Base-by-base conservation (phyloP, 1,284 basidiomycete genomes). In the Clitocybe nebularis region DNA sequence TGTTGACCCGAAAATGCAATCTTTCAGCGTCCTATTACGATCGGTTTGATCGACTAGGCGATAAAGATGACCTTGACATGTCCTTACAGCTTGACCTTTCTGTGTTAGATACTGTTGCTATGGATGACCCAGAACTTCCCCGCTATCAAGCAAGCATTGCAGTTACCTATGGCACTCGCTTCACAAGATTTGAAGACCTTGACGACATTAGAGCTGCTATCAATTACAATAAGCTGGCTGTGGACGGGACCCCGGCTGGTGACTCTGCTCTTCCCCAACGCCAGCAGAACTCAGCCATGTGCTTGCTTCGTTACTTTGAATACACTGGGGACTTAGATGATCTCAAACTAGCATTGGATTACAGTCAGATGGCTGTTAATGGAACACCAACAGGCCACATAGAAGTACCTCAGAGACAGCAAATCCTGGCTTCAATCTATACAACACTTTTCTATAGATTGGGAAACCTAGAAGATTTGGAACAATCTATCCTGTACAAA, bases 171-270 rank as follows among this genome's bases (percentile, higher is more conserved):
- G 30, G 24, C 24, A 19, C 35, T 11, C 25, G 17, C 7, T 36
- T 36, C 21, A 3, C 10, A 19, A 19, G 35, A 4, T n/a, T 29
- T 30, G 41, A 35, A 8, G 23, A 32, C 3, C 11, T 38, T 20
- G 10, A 10, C 3, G 41, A 43, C 26, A 26, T 43, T 26, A 35
- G 30, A 14, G 22, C 30, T 16, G 36, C 43, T 28, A 22, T 44
- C 4, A 16, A 19, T 2, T 44, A 39, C 33, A 24, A 32, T 14
- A 34, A 39, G 14, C 20, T 23, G n/a, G 36, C 33, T 13, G 28
- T 44, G 19, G 32, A 20, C 17, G 24, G 5, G 13, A 39, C 37
- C 4, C 32, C 29, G 4, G 23, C 33, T 34, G 36, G 20, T 19
- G 26, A 44, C 33, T 21, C 3, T 35, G 22, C 33, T 19, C 20